These are phyloP conservation scores for Boletus sp. DNA, from an alignment of 768 basidiomycete species.

Conservation along the genomic window DNA sequence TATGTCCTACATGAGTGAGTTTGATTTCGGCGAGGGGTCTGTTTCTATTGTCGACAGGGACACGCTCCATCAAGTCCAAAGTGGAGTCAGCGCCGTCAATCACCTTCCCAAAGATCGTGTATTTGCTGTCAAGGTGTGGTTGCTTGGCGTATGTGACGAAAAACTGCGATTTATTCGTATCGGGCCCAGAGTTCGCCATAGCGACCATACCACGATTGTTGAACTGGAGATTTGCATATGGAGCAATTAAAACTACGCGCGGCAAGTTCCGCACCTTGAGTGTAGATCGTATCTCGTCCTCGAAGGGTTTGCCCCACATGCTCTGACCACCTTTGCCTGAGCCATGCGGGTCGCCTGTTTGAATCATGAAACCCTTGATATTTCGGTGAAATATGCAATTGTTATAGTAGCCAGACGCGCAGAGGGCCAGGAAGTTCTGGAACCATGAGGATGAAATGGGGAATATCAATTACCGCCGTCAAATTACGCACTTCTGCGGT, in stretches of 20 bases:
- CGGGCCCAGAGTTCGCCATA: conserved; percentile 96
- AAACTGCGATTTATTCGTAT: conserved; percentile 91
- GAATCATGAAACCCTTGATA: conserved; percentile 95
- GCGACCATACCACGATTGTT: conserved; percentile 92
- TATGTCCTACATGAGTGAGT: conserved; percentile 62
- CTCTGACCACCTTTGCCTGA: conserved; percentile 96
- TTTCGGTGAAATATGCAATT: conserved; percentile 87
- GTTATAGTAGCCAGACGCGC: conserved; percentile 86
- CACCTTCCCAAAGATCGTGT: conserved; percentile 95
- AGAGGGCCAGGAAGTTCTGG: conserved; percentile 94
- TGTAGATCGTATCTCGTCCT: conserved; percentile 91
- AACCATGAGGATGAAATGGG: not conserved
- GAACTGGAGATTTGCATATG: conserved; percentile 55
- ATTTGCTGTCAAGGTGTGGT: conserved; percentile 89
- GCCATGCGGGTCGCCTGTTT: conserved; percentile 86
- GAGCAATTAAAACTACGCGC: not conserved
- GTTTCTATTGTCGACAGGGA: conserved; percentile 89
- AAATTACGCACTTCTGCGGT: conserved; percentile 73
- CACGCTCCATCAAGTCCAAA: conserved; percentile 89
- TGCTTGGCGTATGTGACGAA: conserved; percentile 92
- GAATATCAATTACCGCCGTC: not conserved
- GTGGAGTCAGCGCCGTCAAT: conserved; percentile 97
- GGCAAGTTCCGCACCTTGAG: conserved; percentile 63
- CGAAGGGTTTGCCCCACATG: conserved; percentile 90
- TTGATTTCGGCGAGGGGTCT: conserved; percentile 84